Base-by-base conservation (phyloP, 192 early-diverging fungal species). In the Gryganskiella cystojenkinii region DNA sequence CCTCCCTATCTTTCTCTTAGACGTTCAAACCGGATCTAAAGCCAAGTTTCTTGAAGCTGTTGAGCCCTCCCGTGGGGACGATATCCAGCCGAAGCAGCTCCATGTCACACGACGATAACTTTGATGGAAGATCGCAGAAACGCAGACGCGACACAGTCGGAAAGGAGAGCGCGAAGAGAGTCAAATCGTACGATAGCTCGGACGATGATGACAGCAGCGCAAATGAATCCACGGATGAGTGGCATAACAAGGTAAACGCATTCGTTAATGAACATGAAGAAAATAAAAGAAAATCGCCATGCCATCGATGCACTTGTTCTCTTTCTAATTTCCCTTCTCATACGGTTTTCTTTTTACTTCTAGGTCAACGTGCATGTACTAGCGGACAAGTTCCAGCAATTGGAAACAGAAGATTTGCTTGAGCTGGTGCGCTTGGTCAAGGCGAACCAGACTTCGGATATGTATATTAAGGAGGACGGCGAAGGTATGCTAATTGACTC, bases 381-480 rank as follows among this genome's bases (percentile, higher is more conserved):
- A 3, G 81, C 81, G 24, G 62, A 75, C 31, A 83, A 83, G 52
- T 78, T 83, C 24, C 73, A 80, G 27, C 61, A 46, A 24, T 61
- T 83, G 13, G 51, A 80, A 14, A 71, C 71, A 1, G 71, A 80
- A 27, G 81, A 83, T 44, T 60, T 83, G n/a, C 20, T 80, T 3
- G 76, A 80, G 34, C 50, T 80, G 4, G 73, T 83, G 13, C 58
- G 79, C 27, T 33, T 83, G 43, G 68, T 83, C 4, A 83, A 80
- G 30, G 64, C 67, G 13, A 65, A 83, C 46, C 70, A 74, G 25
- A 80, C 81, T 8, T 28, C 45, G 17, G 71, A 83, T 22, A 83
- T 80, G 81, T 83, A 83, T 43, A 72, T 83, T 25, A 74, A 75
- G 31, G 81, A 83, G 22, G 76, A 80, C 17, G 73, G 62, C 27